Evolutionary conservation across 176 grass and related monocot genomes (phyloP).

Genomic region (bread wheat (Triticum aestivum)): IWGSC_CS_RefSeq_v2.1 NC_057794.1:495058781-495059280

Average conservation of each 20-base stretch:
- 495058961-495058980: not conserved
- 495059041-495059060: not conserved
- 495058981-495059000: not conserved
- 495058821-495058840: not conserved
- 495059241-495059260: not conserved
- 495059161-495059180: not conserved
- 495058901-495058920: not conserved
- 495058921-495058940: not conserved
- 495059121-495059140: not conserved
- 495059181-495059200: not conserved
- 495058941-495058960: not conserved
- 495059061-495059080: conserved; percentile 12
- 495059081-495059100: not conserved
- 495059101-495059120: not conserved
- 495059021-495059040: conserved; percentile 9
- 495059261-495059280: no score
- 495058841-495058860: not conserved
- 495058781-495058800: not conserved
- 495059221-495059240: conserved; percentile 6
- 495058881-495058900: not conserved
- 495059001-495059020: not conserved
- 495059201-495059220: not conserved
- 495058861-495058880: not conserved
- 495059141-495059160: not conserved
- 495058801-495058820: not conserved